phyloP scores from a whole-genome alignment of 2,329 filamentous ascomycete genomes.

The Fusarium albosuccineum region DNA sequence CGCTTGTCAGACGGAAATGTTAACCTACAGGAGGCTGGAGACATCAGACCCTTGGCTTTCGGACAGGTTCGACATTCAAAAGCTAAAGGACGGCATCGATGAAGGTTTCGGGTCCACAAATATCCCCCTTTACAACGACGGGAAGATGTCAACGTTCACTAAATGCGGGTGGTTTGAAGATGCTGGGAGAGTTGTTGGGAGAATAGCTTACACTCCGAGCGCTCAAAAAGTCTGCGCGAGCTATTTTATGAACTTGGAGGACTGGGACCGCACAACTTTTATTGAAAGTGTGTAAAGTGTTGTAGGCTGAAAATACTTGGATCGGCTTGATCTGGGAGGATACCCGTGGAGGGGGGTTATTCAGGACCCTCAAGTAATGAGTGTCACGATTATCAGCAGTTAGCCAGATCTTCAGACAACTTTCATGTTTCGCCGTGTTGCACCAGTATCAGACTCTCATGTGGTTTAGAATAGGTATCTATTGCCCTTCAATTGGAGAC shows the following conservation, averaged over 20 bases:
- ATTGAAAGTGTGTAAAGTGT: not conserved
- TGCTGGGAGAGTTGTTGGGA: not conserved
- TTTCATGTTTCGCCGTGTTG: too few species aligned
- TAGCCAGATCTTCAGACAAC: too few species aligned
- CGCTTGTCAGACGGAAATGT: not conserved
- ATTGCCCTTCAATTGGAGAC: too few species aligned
- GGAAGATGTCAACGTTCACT: not conserved
- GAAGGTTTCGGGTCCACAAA: not conserved
- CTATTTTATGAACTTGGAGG: constrained; percentile 5
- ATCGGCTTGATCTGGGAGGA: too few species aligned
- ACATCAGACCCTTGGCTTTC: not conserved
- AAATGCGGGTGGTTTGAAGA: not conserved
- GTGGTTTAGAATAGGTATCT: too few species aligned
- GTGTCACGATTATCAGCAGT: too few species aligned
- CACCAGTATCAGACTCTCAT: too few species aligned
- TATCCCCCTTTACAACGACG: not conserved
- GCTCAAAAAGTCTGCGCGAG: not conserved
- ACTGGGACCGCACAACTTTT: not conserved
- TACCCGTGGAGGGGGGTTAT: too few species aligned
- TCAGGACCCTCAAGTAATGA: too few species aligned
- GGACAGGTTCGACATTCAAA: not conserved
- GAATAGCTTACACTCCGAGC: not conserved
- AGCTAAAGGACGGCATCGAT: not conserved
- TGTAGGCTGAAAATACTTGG: too few species aligned
- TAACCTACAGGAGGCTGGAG: not conserved